These are phyloP conservation scores for Solanum hybrid DNA, from an alignment of 305 asterid genomes.

Conservation along the genomic window DNA sequence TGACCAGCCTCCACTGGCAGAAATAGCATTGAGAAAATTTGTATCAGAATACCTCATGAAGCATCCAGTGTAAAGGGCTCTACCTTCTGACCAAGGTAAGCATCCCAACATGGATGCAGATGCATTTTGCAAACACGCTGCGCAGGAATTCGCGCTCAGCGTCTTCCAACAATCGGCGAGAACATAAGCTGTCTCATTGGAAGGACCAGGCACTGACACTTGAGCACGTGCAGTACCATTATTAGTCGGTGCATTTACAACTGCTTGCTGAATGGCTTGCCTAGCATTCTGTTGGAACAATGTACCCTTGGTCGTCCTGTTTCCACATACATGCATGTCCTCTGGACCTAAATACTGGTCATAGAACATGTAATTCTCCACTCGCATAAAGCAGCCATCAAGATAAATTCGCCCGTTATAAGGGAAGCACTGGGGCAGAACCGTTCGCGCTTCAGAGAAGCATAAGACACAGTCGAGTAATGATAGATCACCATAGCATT, in stretches of 20 bases:
- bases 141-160: conserved; percentile 3
- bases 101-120: conserved; percentile 14
- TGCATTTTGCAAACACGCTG: conserved; percentile 21
- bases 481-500: conserved; percentile 28
- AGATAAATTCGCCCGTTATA: conserved; percentile 9
- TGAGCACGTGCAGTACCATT: conserved; percentile 8
- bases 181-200: conserved; percentile 10
- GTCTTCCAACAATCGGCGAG: conserved; percentile 26
- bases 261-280: conserved; percentile 13
- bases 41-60: conserved; percentile 27
- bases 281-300: conserved; percentile 10
- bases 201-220: background rate
- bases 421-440: conserved; percentile 18
- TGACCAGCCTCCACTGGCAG: background rate
- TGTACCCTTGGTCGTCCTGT: conserved; percentile 8
- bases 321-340: conserved; percentile 19
- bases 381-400: conserved; percentile 28
- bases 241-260: conserved; percentile 9
- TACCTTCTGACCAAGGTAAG: conserved; percentile 25
- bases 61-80: conserved; percentile 20
- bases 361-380: conserved; percentile 18
- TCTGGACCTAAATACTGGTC: conserved; percentile 17
- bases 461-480: conserved; percentile 17
- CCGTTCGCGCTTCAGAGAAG: conserved; percentile 17
- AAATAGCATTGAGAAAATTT: conserved; percentile 16